Evolutionary conservation across 352 stramenopile species (phyloP), one percentile per base, ranked within the genome.

Genomic region (Pythium biforme): DNA sequence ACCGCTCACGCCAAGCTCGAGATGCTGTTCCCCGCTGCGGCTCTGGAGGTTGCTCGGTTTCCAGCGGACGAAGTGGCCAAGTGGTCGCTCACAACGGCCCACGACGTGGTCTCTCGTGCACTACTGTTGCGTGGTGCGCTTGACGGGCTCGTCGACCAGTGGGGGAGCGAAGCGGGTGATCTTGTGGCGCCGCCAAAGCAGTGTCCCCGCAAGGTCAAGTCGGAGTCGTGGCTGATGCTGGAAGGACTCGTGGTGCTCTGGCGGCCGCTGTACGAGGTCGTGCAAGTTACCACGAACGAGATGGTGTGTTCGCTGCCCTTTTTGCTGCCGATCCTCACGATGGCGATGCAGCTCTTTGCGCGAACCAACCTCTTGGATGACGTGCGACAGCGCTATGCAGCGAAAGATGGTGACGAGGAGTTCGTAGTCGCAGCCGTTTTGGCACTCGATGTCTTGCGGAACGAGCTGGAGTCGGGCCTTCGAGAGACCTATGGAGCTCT

Each of bases 221-320:
- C 55, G 4, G 46, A 7, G 1, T 64, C 59, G 23, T 72, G 64
- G 64, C 19, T 67, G 9, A 11, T 88, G 15, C 60, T 68, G 0
- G 78, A 88, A 59, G 76, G 62, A 14, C 48, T 82, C 10, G 22
- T 81, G 10, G 34, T 78, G 23, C 34, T 88, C 15, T 69, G 80
- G 25, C 70, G 63, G 12, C 72, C 76, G 4, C 68, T 88, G 8
- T 51, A 74, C 37, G 78, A 88, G 54, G 63, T 86, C 10, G 53
- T 70, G 17, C 61, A 74, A 41, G 73, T 88, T 14, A 56, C 78
- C 17, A 55, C 53, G 2, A 63, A 62, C 48, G 76, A 82, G 12
- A 68, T 72, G 37, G 56, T 62, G 26, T 73, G 67, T 39, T 74
- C 75, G 15, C 22, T 81, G 17, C 62, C 75, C 8, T 79, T 83